Evolutionary conservation across 1,284 basidiomycete genomes (phyloP).

Genomic region (Ganoderma meredithae): DNA sequence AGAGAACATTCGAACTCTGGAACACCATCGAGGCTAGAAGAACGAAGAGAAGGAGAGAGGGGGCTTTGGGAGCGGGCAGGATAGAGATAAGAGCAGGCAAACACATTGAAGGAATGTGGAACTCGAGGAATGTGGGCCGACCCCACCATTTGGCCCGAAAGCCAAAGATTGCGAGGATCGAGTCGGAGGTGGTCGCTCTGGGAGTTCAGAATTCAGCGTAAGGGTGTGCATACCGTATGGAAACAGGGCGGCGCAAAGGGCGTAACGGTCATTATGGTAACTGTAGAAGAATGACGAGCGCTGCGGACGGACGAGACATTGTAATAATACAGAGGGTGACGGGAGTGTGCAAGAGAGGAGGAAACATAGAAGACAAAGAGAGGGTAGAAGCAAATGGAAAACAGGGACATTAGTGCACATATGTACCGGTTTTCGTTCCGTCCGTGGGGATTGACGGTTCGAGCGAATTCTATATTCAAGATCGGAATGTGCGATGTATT

Average conservation of each 20-base stretch:
- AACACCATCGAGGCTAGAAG: slow-evolving; percentile 32
- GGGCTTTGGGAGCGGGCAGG: slow-evolving; percentile 6
- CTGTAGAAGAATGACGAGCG: slow-evolving; percentile 26
- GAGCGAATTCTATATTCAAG: slow-evolving; percentile 34
- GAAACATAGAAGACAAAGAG: slow-evolving; percentile 5
- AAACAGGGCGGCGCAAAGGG: slow-evolving; percentile 14
- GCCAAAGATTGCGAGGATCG: slow-evolving; percentile 1
- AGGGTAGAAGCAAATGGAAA: slow-evolving; percentile 28
- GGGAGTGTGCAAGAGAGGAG: slow-evolving; percentile 10
- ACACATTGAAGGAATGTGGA: slow-evolving; percentile 10
- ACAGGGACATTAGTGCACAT: slow-evolving; percentile 32
- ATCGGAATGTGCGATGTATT: slow-evolving; percentile 13
- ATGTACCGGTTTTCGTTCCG: slow-evolving; percentile 30
- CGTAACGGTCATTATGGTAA: slow-evolving; percentile 26
- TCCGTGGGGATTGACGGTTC: slow-evolving; percentile 27
- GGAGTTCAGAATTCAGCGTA: slow-evolving; percentile 18
- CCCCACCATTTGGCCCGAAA: background rate
- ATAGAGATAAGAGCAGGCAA: slow-evolving; percentile 17
- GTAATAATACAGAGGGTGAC: slow-evolving; percentile 34
- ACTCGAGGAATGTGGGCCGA: slow-evolving; percentile 4
- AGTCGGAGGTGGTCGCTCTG: slow-evolving; percentile 18
- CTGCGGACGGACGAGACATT: slow-evolving; percentile 22
- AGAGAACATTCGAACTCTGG: slow-evolving; percentile 6
- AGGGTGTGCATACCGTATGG: slow-evolving; percentile 19
- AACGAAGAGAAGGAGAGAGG: slow-evolving; percentile 21